Percentiles rank a stretch among this genome's conserved stretches.
Evolutionary conservation across 2,329 filamentous ascomycete species (phyloP).

Genomic region (Aurifilum marmelostoma): DNA sequence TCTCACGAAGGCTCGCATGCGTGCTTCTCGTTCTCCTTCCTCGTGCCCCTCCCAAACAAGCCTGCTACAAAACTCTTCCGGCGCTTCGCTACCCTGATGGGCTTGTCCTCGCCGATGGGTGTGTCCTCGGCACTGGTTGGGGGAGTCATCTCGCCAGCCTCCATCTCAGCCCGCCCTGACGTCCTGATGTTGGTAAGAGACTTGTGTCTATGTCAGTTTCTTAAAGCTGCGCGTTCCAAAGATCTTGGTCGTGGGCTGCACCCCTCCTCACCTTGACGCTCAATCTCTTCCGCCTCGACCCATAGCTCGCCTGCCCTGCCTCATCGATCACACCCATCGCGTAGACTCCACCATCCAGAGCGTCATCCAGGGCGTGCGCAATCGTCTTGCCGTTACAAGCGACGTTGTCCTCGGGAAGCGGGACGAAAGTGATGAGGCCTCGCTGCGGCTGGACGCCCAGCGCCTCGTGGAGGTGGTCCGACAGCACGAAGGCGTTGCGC

Average conservation of each 20-base stretch:
- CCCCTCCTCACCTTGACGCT: slow-evolving; percentile 40
- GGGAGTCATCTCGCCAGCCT: slow-evolving; percentile 25
- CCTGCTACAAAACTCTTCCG: slow-evolving; percentile 53
- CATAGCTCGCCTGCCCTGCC: slow-evolving; percentile 20
- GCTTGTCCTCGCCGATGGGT: slow-evolving; percentile 24
- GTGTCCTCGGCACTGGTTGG: slow-evolving; percentile 30
- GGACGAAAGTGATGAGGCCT: slow-evolving; percentile 73
- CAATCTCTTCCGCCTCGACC: slow-evolving; percentile 37
- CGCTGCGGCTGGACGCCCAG: slow-evolving; percentile 68
- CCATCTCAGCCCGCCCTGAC: slow-evolving; percentile 28
- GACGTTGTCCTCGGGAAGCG: slow-evolving; percentile 71
- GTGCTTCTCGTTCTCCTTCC: slow-evolving; percentile 29
- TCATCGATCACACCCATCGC: slow-evolving; percentile 34
- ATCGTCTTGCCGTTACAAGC: slow-evolving; percentile 73
- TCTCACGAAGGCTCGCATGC: slow-evolving; percentile 9
- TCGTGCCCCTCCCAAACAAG: slow-evolving; percentile 43
- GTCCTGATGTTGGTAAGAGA: slow-evolving; percentile 39
- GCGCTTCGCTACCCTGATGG: slow-evolving; percentile 39
- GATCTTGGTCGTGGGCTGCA: too few relatives aligned
- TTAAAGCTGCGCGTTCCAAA: background rate
- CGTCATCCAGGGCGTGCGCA: slow-evolving; percentile 66
- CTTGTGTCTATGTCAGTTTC: slow-evolving; percentile 33
- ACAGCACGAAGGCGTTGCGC: slow-evolving; percentile 76
- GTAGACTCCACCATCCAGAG: slow-evolving; percentile 42
- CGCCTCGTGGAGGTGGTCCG: slow-evolving; percentile 72